Evolutionary conservation across 2,329 filamentous ascomycete species (phyloP).

Genomic region (Phaeosphaeriaceae sp.): DNA sequence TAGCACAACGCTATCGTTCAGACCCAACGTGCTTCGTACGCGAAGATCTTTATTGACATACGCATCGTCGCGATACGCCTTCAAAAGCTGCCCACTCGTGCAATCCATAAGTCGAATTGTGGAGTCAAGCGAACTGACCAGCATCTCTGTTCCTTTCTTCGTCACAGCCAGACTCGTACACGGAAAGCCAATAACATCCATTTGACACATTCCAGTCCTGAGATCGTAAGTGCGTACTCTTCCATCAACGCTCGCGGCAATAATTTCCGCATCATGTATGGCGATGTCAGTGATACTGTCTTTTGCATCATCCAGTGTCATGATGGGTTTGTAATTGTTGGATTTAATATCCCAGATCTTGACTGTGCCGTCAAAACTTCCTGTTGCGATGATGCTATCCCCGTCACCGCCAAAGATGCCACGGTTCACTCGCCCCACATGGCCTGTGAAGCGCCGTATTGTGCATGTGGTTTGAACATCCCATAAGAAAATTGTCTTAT

Average conservation of each 20-base stretch:
- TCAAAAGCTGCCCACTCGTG: constrained; percentile 72
- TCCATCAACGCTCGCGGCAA: constrained; percentile 84
- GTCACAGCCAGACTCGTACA: constrained; percentile 80
- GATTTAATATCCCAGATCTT: constrained; percentile 64
- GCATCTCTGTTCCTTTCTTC: constrained; percentile 73
- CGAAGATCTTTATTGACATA: constrained; percentile 73
- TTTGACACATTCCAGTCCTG: constrained; percentile 69
- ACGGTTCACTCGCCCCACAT: constrained; percentile 76
- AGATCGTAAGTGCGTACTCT: constrained; percentile 82
- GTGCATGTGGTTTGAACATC: constrained; percentile 85
- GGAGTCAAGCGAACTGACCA: constrained; percentile 79
- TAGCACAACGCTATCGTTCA: constrained; percentile 77
- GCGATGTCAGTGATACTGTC: constrained; percentile 66
- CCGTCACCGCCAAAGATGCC: constrained; percentile 79
- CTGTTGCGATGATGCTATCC: constrained; percentile 74
- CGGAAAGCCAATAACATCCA: constrained; percentile 51
- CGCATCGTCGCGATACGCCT: constrained; percentile 67
- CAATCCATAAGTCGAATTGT: constrained; percentile 83
- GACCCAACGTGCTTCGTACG: constrained; percentile 77
- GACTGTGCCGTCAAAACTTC: constrained; percentile 76
- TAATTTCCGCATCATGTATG: constrained; percentile 60
- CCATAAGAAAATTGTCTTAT: constrained; percentile 92
- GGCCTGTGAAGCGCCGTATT: constrained; percentile 74
- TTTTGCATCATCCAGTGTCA: constrained; percentile 73
- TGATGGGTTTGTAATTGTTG: constrained; percentile 66